These are phyloP conservation scores for Pythium chondricola DNA, from an alignment of 352 stramenopile species.

Conservation along the genomic window DNA sequence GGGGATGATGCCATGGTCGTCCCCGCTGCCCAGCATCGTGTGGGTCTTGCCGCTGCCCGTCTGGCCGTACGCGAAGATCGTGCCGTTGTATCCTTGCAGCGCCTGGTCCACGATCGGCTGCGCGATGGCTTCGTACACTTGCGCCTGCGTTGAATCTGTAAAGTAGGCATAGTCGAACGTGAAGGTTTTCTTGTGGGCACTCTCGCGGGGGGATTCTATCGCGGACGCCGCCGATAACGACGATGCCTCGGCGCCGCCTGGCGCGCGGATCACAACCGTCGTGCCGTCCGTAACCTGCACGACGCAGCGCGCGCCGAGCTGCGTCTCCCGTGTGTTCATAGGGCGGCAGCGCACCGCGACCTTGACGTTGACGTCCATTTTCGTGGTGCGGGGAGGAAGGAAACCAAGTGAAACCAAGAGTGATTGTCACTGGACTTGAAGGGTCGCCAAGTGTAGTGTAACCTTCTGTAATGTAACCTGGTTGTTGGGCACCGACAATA, in stretches of 20 bases:
- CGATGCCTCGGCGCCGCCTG: constrained; percentile 5
- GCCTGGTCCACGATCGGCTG: constrained; percentile 71
- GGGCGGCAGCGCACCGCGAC: constrained; percentile 86
- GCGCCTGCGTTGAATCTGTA: constrained; percentile 56
- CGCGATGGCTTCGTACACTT: constrained; percentile 80
- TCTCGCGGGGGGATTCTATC: constrained; percentile 10
- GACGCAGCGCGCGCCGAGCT: constrained; percentile 39
- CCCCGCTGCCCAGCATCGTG: constrained; percentile 77
- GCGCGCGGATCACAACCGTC: constrained; percentile 47
- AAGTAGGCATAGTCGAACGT: constrained; percentile 84
- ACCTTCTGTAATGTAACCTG: no score
- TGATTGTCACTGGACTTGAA: no score
- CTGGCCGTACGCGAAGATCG: constrained; percentile 74
- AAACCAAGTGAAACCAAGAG: no score
- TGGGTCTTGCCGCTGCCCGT: constrained; percentile 83
- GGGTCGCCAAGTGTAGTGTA: no score
- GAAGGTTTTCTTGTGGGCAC: constrained; percentile 46
- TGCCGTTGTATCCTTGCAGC: constrained; percentile 76
- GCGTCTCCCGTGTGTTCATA: constrained; percentile 76
- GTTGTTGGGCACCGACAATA: no score
- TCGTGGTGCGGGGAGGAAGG: no score
- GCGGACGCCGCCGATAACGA: constrained; percentile 1
- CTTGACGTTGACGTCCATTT: constrained; percentile 84
- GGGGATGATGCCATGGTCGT: constrained; percentile 83
- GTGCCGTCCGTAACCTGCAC: constrained; percentile 54